Percentiles rank a stretch among this genome's conserved stretches.
These are phyloP conservation scores for Eucommia ulmoides DNA, from an alignment of 257 asterid genomes.

Conservation along the genomic window DNA sequence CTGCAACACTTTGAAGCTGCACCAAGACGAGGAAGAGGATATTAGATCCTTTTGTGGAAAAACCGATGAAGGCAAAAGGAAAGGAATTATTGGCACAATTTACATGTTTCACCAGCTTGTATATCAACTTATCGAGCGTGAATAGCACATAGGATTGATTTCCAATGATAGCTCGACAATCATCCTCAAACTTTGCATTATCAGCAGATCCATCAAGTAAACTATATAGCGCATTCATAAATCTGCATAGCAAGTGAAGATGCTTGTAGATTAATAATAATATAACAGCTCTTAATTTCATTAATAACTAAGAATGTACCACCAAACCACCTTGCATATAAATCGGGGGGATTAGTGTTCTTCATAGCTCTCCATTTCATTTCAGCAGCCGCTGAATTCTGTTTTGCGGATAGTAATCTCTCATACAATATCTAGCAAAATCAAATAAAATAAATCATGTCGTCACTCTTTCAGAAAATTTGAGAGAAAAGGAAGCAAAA, in stretches of 20 bases:
- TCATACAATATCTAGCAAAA: constrained; percentile 36
- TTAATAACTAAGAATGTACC: constrained; percentile 6
- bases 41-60: not conserved
- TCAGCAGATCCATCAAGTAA: constrained; percentile 97
- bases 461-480: too few relatives aligned
- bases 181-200: constrained; percentile 88
- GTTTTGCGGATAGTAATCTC: constrained; percentile 47
- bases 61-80: not conserved
- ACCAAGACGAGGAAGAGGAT: not conserved
- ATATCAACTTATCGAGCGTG: constrained; percentile 88
- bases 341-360: constrained; percentile 28
- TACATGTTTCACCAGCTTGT: constrained; percentile 90
- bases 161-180: constrained; percentile 87
- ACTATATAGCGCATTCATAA: constrained; percentile 68
- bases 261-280: not conserved
- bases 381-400: constrained; percentile 26
- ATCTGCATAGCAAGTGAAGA: constrained; percentile 31
- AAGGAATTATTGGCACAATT: not conserved
- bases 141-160: constrained; percentile 84
- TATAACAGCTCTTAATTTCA: not conserved
- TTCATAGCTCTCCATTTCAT: constrained; percentile 37
- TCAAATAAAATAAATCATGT: too few relatives aligned
- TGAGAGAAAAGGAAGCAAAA: too few relatives aligned
- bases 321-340: constrained; percentile 30
- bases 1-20: constrained; percentile 3